phyloP scores from a whole-genome alignment of 192 early-diverging fungal genomes.

The Backusella circina region DNA sequence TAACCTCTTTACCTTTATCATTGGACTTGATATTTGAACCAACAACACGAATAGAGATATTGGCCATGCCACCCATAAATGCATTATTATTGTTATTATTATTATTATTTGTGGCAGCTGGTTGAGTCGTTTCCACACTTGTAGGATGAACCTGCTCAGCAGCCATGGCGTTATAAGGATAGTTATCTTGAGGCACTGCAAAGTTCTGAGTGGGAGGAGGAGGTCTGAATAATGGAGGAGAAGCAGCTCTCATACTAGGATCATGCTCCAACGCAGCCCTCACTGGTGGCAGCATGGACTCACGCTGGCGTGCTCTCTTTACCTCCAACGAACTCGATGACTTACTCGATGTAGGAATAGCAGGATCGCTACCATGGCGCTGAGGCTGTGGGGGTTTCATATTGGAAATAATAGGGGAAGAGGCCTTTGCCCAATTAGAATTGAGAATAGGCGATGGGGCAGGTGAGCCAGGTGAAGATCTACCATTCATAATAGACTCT shows the following conservation, averaged over 20 bases:
- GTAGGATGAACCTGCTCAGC: neutral
- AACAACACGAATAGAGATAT: neutral
- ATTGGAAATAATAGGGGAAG: neutral
- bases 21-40: slow-evolving; percentile 47
- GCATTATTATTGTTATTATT: neutral
- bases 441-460: neutral
- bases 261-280: slow-evolving; percentile 16
- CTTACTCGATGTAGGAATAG: neutral
- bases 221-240: slow-evolving; percentile 1
- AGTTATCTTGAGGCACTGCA: neutral
- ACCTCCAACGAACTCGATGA: neutral
- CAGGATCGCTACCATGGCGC: neutral
- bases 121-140: neutral
- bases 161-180: neutral
- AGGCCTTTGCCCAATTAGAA: neutral
- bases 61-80: neutral
- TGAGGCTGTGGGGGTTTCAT: neutral
- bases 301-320: neutral
- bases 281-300: slow-evolving; percentile 19
- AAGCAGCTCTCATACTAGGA: slow-evolving; percentile 15
- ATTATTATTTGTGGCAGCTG: neutral
- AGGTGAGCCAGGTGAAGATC: neutral
- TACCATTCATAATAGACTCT: neutral
- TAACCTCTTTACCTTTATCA: slow-evolving; percentile 71
- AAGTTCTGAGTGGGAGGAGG: neutral